phyloP scores from a whole-genome alignment of 2,329 filamentous ascomycete species.

The Cladosporium sp. region DNA sequence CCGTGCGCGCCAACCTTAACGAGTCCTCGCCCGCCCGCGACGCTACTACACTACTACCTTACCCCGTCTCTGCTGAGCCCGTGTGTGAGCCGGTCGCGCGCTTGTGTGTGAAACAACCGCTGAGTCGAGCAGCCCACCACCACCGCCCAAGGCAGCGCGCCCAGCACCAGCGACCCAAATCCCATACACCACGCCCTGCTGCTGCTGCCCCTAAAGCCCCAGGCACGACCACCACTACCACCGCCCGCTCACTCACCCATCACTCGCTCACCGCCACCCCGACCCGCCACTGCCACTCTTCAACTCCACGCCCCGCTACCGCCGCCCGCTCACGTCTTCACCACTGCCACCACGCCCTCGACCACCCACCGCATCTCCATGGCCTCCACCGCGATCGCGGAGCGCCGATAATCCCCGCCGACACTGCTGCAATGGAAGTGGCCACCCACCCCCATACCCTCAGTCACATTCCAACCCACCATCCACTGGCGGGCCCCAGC shows the following conservation, averaged over 20 bases:
- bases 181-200: constrained; percentile 35
- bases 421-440: constrained; percentile 20
- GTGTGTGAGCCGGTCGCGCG: constrained; percentile 10
- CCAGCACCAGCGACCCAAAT: not conserved
- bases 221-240: not conserved
- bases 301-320: not conserved
- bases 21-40: constrained; percentile 8
- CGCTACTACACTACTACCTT: not conserved
- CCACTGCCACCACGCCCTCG: constrained; percentile 4
- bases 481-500: constrained; percentile 19
- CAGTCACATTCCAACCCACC: constrained; percentile 20
- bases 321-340: constrained; percentile 5
- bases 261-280: not conserved
- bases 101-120: constrained; percentile 21
- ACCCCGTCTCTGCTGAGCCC: constrained; percentile 6
- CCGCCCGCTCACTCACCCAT: not conserved
- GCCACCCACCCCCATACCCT: constrained; percentile 13
- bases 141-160: not conserved
- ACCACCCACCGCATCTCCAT: constrained; percentile 16
- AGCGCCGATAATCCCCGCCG: constrained; percentile 9
- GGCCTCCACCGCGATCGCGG: constrained; percentile 13
- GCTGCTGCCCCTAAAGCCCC: constrained; percentile 22
- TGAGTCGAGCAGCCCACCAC: constrained; percentile 11
- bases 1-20: constrained; percentile 15
- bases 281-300: not conserved